These are phyloP conservation scores for Eimeria acervulina DNA, from an alignment of 169 alveolate species.

Conservation along the genomic window DNA sequence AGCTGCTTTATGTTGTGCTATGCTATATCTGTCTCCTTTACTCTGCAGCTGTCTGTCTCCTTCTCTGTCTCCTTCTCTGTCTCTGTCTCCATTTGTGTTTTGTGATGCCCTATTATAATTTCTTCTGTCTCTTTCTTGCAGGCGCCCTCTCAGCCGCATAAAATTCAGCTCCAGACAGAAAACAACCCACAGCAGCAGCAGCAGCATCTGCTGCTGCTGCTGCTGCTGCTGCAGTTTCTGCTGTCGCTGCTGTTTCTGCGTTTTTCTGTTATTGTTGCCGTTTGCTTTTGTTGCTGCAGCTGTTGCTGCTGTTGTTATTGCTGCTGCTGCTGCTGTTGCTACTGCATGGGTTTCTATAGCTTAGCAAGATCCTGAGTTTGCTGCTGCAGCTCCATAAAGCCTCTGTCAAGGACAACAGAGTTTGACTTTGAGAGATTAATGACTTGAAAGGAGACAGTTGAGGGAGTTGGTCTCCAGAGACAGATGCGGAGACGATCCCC, in stretches of 20 bases:
- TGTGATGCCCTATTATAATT: too few relatives aligned
- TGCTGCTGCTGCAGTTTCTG: too few relatives aligned
- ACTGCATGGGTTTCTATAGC: not conserved
- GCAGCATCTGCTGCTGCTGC: not conserved
- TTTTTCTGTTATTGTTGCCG: not conserved
- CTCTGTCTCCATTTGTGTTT: not conserved
- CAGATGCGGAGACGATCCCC: conserved; percentile 91
- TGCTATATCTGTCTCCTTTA: conserved; percentile 28
- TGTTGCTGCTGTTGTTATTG: not conserved
- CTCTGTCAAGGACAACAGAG: conserved; percentile 48
- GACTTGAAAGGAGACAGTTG: conserved; percentile 28
- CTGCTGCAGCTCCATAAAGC: conserved; percentile 43
- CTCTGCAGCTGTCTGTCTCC: not conserved
- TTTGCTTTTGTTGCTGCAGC: conserved; percentile 38
- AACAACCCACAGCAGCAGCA: not conserved
- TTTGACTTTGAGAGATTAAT: not conserved
- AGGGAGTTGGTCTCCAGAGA: conserved; percentile 89
- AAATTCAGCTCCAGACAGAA: not conserved
- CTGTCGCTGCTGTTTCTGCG: too few relatives aligned
- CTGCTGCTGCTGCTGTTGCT: conserved; percentile 29
- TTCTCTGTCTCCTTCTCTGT: not conserved
- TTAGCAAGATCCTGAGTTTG: not conserved
- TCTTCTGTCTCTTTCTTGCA: not conserved
- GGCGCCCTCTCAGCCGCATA: too few relatives aligned
- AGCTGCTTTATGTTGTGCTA: too few relatives aligned